Evolutionary conservation across 345 rosid species (phyloP).

Genomic region (Gossypium thurberi): DNA sequence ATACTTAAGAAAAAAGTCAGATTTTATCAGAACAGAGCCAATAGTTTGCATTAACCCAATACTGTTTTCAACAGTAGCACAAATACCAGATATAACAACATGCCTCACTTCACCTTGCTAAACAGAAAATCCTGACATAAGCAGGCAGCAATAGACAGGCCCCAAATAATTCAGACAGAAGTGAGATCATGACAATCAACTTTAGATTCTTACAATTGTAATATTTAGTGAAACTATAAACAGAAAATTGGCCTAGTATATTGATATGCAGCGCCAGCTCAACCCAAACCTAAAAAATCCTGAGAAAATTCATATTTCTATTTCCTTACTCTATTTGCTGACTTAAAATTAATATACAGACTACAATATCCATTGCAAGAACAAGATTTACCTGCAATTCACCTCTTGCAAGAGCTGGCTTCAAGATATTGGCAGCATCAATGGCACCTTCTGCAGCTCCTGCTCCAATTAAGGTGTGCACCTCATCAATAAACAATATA

Average conservation of each 20-base stretch:
- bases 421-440: slow-evolving; percentile 97
- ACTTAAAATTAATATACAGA: neutral
- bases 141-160: slow-evolving; percentile 3
- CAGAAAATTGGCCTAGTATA: neutral
- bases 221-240: neutral
- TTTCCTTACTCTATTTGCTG: neutral
- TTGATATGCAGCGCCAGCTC: neutral
- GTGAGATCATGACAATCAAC: neutral
- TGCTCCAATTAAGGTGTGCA: slow-evolving; percentile 94
- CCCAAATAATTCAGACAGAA: neutral
- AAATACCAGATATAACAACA: slow-evolving; percentile 1
- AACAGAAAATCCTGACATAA: neutral
- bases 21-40: neutral
- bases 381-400: slow-evolving; percentile 79
- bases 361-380: neutral
- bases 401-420: slow-evolving; percentile 99
- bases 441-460: slow-evolving; percentile 99
- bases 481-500: slow-evolving; percentile 96
- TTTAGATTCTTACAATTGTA: neutral
- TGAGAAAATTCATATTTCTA: neutral
- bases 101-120: neutral
- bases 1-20: neutral
- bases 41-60: neutral
- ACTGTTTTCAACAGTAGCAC: neutral
- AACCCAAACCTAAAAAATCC: neutral